Base-by-base conservation (phyloP, 148 eudicot genomes). In the Nyssa sinensis region DNA sequence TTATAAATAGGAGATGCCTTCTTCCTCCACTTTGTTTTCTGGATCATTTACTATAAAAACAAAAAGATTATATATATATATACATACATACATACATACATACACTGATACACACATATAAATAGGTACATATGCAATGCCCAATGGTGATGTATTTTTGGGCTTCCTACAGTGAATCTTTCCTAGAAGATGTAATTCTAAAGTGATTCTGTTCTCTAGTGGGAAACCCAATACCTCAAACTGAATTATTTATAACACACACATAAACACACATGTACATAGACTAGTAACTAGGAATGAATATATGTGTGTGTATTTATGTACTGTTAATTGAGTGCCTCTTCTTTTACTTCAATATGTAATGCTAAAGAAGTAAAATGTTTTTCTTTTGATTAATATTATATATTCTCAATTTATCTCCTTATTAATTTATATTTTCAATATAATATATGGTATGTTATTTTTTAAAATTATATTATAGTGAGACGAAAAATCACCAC, bases 161-260 rank as follows among this genome's bases (percentile, higher is more conserved):
- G 65, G 34, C 29, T 44, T 69, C 19, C 60, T 69, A 51, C 60
- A 49, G 5, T 30, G 72, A 69, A 69, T 60, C 33, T 69, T 69
- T 60, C 71, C 72, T 29, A 3, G 37, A 29, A 69, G 72, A 30
- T 27, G 72, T 19, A 37, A 7, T 27, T 60, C 27, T 1, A 17
- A 44, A 44, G 3, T 44, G 19, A 44, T 44, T 44, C 51, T 13
- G 6, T 44, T 11, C 16, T 44, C 16, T 6, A 44, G 12, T 11
- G 51, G 51, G 51, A 53, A 19, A 34, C 59, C 30, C 31, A 44
- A 39, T 67, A 41, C 58, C 31, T 23, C 21, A 27, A 39, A 7
- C 55, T 17, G 1, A 25, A 62, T 17, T 29, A 29, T n/a, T 62
- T 31, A 31, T 33, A 64, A 32, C 7, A 31, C 37, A n/a, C n/a